Conservation (phyloP, 139 green algal genomes). For the Micractinium conductrix region DNA sequence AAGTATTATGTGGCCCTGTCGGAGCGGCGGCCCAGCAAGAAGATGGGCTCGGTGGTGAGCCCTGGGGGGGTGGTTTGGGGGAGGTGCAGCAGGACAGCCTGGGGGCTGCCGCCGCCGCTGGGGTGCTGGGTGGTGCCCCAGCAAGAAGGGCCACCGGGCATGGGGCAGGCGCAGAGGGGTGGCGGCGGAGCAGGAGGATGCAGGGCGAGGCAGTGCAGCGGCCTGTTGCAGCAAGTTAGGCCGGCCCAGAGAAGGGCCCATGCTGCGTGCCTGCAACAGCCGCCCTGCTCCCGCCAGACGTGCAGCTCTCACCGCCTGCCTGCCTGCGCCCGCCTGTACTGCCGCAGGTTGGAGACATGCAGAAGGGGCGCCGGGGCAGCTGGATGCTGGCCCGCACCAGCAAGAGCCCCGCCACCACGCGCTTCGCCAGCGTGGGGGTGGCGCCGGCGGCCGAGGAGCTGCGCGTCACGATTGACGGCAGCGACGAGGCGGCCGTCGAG, state of each 20-base stretch:
- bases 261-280: too few relatives aligned
- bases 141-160: too few relatives aligned
- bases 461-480: too few relatives aligned
- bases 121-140: too few relatives aligned
- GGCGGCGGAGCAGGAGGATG: too few relatives aligned
- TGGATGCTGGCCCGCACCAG: slow-evolving; percentile 37
- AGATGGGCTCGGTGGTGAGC: slow-evolving; percentile 46
- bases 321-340: not conserved
- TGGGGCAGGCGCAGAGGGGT: too few relatives aligned
- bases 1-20: slow-evolving; percentile 57
- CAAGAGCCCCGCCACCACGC: slow-evolving; percentile 28
- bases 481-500: not conserved
- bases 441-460: not conserved
- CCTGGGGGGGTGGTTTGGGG: too few relatives aligned
- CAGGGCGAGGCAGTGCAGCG: too few relatives aligned
- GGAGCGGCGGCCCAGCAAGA: slow-evolving; percentile 39
- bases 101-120: not conserved
- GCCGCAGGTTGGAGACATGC: not conserved
- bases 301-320: not conserved
- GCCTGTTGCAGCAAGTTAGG: too few relatives aligned
- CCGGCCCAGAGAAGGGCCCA: too few relatives aligned
- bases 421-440: slow-evolving; percentile 28
- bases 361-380: slow-evolving; percentile 31
- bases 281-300: too few relatives aligned
- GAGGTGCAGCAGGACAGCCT: not conserved